phyloP scores from a whole-genome alignment of 2,329 filamentous ascomycete species.

The Diaporthe ilicicola region DNA sequence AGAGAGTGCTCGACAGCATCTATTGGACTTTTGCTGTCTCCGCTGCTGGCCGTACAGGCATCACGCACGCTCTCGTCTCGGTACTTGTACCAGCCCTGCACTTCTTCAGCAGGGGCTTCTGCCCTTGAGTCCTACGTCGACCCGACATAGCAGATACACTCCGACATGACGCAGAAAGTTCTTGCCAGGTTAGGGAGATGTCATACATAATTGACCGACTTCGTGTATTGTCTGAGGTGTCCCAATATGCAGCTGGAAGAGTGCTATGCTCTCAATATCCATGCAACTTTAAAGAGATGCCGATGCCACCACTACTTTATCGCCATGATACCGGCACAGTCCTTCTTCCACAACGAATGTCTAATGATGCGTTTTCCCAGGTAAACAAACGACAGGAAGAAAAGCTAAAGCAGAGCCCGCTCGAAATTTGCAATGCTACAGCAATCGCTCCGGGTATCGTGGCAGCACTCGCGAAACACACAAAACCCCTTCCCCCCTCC shows the following conservation, averaged over 20 bases:
- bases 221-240: neutral
- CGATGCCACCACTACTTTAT: too few species aligned
- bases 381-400: neutral
- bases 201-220: neutral
- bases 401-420: neutral
- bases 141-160: neutral
- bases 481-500: constrained; percentile 44
- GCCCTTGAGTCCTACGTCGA: too few species aligned
- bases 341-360: neutral
- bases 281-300: neutral
- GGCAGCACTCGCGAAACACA: neutral
- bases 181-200: neutral
- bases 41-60: too few species aligned
- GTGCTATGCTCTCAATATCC: neutral
- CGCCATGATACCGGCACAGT: neutral
- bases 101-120: too few species aligned
- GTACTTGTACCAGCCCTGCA: too few species aligned
- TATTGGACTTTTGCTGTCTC: too few species aligned
- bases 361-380: neutral
- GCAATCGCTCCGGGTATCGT: neutral
- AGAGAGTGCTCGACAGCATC: too few species aligned
- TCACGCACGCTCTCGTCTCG: too few species aligned
- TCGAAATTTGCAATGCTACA: neutral
- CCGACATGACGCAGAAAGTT: too few species aligned
- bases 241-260: neutral